Evolutionary conservation across 2,329 filamentous ascomycete genomes (phyloP).

Genomic region (Grosmannia penicillata): DNA sequence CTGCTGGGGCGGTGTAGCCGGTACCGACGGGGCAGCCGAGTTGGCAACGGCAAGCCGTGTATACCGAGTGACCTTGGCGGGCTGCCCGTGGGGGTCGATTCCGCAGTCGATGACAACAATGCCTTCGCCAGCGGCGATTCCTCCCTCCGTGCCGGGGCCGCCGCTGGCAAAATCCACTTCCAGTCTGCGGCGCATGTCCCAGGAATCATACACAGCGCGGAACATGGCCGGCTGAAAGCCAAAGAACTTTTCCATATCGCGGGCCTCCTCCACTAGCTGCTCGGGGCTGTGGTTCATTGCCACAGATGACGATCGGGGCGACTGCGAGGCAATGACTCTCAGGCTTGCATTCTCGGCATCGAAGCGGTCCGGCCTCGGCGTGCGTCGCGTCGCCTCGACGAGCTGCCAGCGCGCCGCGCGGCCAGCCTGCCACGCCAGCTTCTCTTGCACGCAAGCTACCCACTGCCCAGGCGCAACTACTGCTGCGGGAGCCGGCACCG

Average conservation of each 20-base stretch:
- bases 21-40: neutral
- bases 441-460: constrained; percentile 6
- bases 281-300: constrained; percentile 55
- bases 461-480: neutral
- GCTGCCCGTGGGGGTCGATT: constrained; percentile 21
- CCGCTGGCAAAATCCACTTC: constrained; percentile 83
- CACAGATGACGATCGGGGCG: constrained; percentile 59
- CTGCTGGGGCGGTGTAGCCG: no score
- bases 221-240: constrained; percentile 63
- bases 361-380: constrained; percentile 57
- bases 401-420: constrained; percentile 69
- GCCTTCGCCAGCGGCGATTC: constrained; percentile 55
- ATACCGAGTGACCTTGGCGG: constrained; percentile 28
- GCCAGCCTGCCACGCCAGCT: constrained; percentile 65
- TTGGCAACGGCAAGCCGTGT: constrained; percentile 9
- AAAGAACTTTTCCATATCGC: constrained; percentile 67
- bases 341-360: constrained; percentile 44
- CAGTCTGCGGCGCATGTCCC: constrained; percentile 80
- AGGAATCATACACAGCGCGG: constrained; percentile 61
- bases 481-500: constrained; percentile 20
- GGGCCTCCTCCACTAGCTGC: constrained; percentile 61
- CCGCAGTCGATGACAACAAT: constrained; percentile 64
- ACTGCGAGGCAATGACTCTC: constrained; percentile 55
- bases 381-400: constrained; percentile 61
- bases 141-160: constrained; percentile 13